Evolutionary conservation across 495 filamentous ascomycete species (phyloP).

Genomic region (Penicillium pancosmium): DNA sequence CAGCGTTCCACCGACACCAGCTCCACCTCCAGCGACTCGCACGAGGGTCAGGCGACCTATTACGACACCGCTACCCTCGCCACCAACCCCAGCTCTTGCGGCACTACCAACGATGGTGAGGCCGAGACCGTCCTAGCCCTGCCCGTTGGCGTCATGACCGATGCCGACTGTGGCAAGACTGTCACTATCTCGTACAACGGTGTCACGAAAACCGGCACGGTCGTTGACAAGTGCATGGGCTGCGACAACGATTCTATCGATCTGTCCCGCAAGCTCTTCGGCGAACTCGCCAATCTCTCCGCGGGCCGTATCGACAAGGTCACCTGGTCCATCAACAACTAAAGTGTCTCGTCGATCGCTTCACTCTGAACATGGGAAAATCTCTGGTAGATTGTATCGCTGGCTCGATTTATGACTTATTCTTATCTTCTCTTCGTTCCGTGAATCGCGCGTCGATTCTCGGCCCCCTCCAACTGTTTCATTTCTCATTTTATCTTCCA

Average conservation of each 20-base stretch:
- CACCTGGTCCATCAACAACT: conserved; percentile 38
- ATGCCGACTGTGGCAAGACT: conserved; percentile 67
- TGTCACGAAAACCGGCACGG: conserved; percentile 55
- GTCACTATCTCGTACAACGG: conserved; percentile 63
- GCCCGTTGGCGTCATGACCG: conserved; percentile 53
- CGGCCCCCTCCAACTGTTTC: conserved; percentile 6
- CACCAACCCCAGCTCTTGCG: conserved; percentile 48
- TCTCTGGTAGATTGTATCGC: conserved; percentile 30
- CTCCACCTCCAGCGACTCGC: conserved; percentile 32
- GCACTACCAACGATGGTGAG: conserved; percentile 44
- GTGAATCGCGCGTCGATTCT: not conserved
- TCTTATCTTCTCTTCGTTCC: conserved; percentile 11
- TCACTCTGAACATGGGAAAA: conserved; percentile 10
- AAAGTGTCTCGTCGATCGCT: conserved; percentile 33
- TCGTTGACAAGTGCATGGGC: conserved; percentile 78
- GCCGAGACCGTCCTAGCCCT: conserved; percentile 50
- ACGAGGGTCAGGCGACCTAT: conserved; percentile 47
- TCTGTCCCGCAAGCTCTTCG: conserved; percentile 48
- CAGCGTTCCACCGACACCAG: conserved; percentile 15
- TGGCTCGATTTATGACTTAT: conserved; percentile 14
- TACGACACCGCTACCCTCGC: conserved; percentile 47
- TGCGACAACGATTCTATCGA: conserved; percentile 54
- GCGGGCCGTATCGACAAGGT: conserved; percentile 37
- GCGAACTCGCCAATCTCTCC: conserved; percentile 29
- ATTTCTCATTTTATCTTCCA: conserved; percentile 6